These are phyloP conservation scores for Aspergillus cristatus DNA, from an alignment of 495 filamentous ascomycete species.

Conservation along the genomic window DNA sequence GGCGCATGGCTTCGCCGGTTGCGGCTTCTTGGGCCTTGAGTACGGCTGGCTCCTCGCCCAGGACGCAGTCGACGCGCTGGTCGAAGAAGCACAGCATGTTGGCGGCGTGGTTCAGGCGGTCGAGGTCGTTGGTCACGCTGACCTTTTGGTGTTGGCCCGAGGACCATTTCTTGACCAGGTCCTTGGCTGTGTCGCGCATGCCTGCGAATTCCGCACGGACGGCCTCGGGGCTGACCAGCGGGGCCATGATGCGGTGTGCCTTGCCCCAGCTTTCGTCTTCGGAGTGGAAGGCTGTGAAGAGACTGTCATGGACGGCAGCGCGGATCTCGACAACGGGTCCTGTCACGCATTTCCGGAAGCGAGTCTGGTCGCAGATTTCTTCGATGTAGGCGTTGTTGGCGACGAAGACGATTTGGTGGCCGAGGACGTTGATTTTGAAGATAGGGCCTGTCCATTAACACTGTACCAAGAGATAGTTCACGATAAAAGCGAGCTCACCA, in stretches of 20 bases:
- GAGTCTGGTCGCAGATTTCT: slow-evolving; percentile 63
- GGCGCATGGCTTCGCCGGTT: slow-evolving; percentile 35
- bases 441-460: slow-evolving; percentile 47
- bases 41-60: slow-evolving; percentile 22
- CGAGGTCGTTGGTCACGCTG: slow-evolving; percentile 58
- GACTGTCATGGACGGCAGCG: slow-evolving; percentile 54
- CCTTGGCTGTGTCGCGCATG: slow-evolving; percentile 58
- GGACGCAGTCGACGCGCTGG: slow-evolving; percentile 23
- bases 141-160: slow-evolving; percentile 46
- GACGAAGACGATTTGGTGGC: slow-evolving; percentile 44
- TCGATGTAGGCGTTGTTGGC: slow-evolving; percentile 49
- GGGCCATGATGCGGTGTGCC: slow-evolving; percentile 59
- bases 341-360: slow-evolving; percentile 57
- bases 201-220: slow-evolving; percentile 31
- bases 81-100: slow-evolving; percentile 55
- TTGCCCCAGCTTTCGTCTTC: slow-evolving; percentile 60
- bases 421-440: slow-evolving; percentile 55
- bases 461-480: slow-evolving; percentile 7
- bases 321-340: slow-evolving; percentile 52
- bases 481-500: slow-evolving; percentile 26
- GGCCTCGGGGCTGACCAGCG: slow-evolving; percentile 26
- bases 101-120: slow-evolving; percentile 60
- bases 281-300: slow-evolving; percentile 60
- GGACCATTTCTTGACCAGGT: slow-evolving; percentile 64
- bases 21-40: slow-evolving; percentile 30